Base-by-base conservation (phyloP, 176 grass and related monocot genomes). In the Typha latifolia region DNA sequence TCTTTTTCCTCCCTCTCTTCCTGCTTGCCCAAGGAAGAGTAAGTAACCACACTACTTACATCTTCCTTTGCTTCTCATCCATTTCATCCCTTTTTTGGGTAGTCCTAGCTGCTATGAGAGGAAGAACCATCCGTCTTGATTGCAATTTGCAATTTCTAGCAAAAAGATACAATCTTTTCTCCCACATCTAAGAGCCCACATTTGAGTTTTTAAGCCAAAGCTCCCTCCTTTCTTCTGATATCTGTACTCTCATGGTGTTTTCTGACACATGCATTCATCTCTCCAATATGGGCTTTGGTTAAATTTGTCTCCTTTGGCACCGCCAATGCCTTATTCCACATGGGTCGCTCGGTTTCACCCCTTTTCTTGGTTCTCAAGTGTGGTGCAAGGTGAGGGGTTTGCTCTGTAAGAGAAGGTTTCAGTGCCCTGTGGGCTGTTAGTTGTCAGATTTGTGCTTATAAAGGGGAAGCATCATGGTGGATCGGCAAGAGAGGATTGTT, bases 361-460 rank as follows among this genome's bases (percentile, higher is more conserved):
- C 47, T 72, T 37, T 32, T 12, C 15, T 26, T 57, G 52, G n/a
- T 72, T 67, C 62, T 66, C 3, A 64, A 59, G 20, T 22, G 15
- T 59, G 15, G 10, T 59, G 53, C 20, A 14, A 21, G n/a, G 53
- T 18, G 57, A 62, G 67, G 32, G 21, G 14, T 66, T 59, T 59
- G 64, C 62, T 73, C 48, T 51, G 59, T 14, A 7, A 14, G 12
- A 47, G 31, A 12, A 66, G 31, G 48, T 23, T 72, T 21, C 59
- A 78, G 51, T 89, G 82, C 77, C 76, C 69, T 51, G 14, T 29
- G 16, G 23, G 21, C 4, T 55, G 49, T 21, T 78, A 59, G 79
- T 77, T 86, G 82, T 77, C 69, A 74, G 29, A 12, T 64, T 61
- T 64, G 66, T 22, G 72, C 62, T 32, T 72, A 72, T 66, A 61